Evolutionary conservation across 1,284 basidiomycete species (phyloP), one percentile per base, ranked within the genome.

Genomic region (Rhizoctonia solani): DNA sequence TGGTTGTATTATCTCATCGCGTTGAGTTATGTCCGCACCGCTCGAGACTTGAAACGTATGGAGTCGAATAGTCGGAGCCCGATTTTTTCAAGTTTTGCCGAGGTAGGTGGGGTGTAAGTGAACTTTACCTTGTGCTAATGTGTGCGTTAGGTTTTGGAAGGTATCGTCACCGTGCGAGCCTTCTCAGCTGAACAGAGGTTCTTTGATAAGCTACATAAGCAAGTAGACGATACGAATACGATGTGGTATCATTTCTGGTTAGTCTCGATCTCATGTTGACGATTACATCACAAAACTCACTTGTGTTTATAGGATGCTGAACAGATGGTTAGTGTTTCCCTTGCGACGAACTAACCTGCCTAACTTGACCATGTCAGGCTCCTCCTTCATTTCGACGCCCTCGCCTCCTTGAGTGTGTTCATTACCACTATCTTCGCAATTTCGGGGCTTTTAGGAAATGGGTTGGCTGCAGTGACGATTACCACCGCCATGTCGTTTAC

Each of bases 131-230:
- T 4, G 25, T 2, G 29, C 23, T 30, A 23, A 19, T 25, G 6
- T 19, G 29, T 1, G 46, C 11, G 23, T 23, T 74, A 82, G 71
- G 74, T 81, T 21, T 77, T 84, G n/a, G 79, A 80, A 59, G 91
- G 92, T 21, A 88, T 93, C 54, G 83, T 92, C 49, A 88, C 90
- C n/a, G 91, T 96, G 41, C 85, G 94, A 54, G 95, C 93, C 0
- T 97, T 95, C 77, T 89, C 89, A 8, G 90, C 87, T 1, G 93
- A 95, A 73, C 79, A 80, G 42, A 80, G 84, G n/a, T 95, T 96
- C 80, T 81, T 94, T 72, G 82, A 89, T 65, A 81, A 83, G 54
- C 79, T 94, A 34, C 89, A 89, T 50, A 41, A 68, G 3, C 88
- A 86, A 74, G 81, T 90, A 53, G 86, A 90, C 72, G 73, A 80